Base-by-base conservation (phyloP, 495 filamentous ascomycete genomes). In the Penicillium steckii region DNA sequence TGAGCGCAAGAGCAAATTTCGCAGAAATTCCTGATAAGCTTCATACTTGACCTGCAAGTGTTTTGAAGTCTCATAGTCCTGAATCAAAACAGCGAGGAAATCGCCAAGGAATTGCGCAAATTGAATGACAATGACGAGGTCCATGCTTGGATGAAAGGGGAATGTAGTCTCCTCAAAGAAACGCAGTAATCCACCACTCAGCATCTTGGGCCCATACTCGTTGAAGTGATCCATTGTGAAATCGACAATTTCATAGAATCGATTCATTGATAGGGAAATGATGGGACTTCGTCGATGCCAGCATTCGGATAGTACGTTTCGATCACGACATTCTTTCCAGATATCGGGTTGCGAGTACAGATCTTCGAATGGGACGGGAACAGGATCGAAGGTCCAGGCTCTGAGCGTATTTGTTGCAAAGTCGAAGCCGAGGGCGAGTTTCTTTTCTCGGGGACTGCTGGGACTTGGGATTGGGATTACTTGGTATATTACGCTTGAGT, bases 81-180 rank as follows among this genome's bases (percentile, higher is more conserved):
- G 62, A 21, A 74, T 18, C 4, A 64, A 44, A n/a, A 68, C 66
- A 3, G 56, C 57, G 27, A n/a, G n/a, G n/a, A 65, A 62, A 33
- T 76, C 73, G 8, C 58, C 22, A 2, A 72, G 40, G 47, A 69
- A 74, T 44, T 73, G 70, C 17, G 62, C 56, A 22, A 64, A 70
- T n/a, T 64, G 46, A 23, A 72, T 64, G 5, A 44, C 56, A 25
- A 76, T 60, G 8, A 72, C 60, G 13, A 73, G 49, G 38, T 76
- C 73, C 55, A 76, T 51, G 0, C 69, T 70, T 0, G 63, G 29
- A 1, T 46, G 51, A 8, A 63, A 32, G n/a, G 25, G 23, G n/a
- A 40, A 37, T 4, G 25, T 45, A 10, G 32, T 53, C 19, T 59
- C 41, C 2, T 44, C 49, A 30, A 59, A 55, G 25, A 55, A 46